phyloP scores from a whole-genome alignment of 148 eudicot genomes.

The Linanthus parryae region DNA sequence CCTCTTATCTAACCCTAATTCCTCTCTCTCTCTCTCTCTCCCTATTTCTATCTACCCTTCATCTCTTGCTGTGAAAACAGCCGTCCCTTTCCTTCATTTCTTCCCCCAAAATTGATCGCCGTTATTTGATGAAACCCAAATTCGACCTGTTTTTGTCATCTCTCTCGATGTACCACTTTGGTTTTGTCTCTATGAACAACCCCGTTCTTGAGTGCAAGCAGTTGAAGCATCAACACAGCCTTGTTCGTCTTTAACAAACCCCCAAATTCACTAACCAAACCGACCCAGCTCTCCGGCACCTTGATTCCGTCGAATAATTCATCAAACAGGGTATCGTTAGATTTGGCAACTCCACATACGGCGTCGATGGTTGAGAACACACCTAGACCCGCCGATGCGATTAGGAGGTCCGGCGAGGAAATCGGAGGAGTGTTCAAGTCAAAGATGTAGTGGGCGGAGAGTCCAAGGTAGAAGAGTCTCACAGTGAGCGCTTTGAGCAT shows the following conservation, averaged over 20 bases:
- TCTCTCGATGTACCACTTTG: slow-evolving; percentile 38
- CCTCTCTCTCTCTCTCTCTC: too few species aligned
- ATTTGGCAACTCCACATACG: slow-evolving; percentile 52
- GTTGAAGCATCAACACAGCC: slow-evolving; percentile 84
- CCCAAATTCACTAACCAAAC: slow-evolving; percentile 51
- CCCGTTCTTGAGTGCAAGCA: slow-evolving; percentile 57
- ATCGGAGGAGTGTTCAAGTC: slow-evolving; percentile 94
- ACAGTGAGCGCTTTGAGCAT: slow-evolving; percentile 81
- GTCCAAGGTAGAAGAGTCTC: slow-evolving; percentile 72
- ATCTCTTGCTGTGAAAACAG: too few species aligned
- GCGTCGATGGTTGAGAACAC: slow-evolving; percentile 87
- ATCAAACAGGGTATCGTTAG: slow-evolving; percentile 34
- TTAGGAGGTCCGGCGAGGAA: slow-evolving; percentile 58
- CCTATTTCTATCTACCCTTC: too few species aligned
- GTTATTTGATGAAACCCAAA: slow-evolving; percentile 31
- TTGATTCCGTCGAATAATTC: slow-evolving; percentile 39
- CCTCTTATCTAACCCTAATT: too few species aligned
- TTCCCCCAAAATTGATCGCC: slow-evolving; percentile 40
- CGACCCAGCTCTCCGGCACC: slow-evolving; percentile 70
- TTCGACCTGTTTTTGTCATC: slow-evolving; percentile 21
- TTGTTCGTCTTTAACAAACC: slow-evolving; percentile 89
- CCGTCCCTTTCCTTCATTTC: too few species aligned
- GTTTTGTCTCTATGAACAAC: slow-evolving; percentile 50
- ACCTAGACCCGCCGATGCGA: slow-evolving; percentile 89
- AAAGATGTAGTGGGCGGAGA: slow-evolving; percentile 67